These are phyloP conservation scores for Termitomyces sp. DNA, from an alignment of 768 basidiomycete genomes.

Conservation along the genomic window DNA sequence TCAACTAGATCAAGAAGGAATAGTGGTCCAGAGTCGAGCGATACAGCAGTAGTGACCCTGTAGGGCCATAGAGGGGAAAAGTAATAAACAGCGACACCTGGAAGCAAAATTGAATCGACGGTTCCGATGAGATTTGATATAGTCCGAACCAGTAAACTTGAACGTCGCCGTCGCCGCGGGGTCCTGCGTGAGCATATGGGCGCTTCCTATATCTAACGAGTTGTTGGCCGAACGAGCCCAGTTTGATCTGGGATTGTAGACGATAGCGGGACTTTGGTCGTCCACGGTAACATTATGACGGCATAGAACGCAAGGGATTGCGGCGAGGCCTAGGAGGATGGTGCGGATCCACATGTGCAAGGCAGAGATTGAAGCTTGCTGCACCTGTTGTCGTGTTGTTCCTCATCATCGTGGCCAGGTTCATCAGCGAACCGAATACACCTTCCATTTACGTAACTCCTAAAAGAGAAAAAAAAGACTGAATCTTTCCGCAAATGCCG, in stretches of 20 bases:
- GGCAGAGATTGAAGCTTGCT: slow-evolving; percentile 1
- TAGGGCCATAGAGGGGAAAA: slow-evolving; percentile 44
- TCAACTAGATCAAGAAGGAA: slow-evolving; percentile 35
- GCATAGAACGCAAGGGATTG: slow-evolving; percentile 14
- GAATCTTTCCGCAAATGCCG: background rate
- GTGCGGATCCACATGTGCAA: slow-evolving; percentile 13
- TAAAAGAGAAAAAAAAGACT: background rate
- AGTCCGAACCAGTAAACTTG: slow-evolving; percentile 33
- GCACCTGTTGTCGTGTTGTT: background rate
- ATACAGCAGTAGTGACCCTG: slow-evolving; percentile 33
- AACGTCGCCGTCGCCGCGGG: slow-evolving; percentile 32
- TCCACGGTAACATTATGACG: slow-evolving; percentile 28
- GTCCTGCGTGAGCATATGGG: slow-evolving; percentile 22
- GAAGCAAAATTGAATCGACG: background rate
- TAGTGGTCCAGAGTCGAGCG: slow-evolving; percentile 29
- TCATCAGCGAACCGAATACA: slow-evolving; percentile 2
- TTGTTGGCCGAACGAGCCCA: slow-evolving; percentile 27
- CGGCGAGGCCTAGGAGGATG: slow-evolving; percentile 6
- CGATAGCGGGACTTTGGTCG: slow-evolving; percentile 25
- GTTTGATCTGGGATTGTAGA: slow-evolving; percentile 24
- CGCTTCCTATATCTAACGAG: slow-evolving; percentile 27
- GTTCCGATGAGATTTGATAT: background rate
- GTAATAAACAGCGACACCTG: slow-evolving; percentile 40
- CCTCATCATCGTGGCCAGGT: slow-evolving; percentile 2
- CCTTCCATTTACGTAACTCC: slow-evolving; percentile 7